These are phyloP conservation scores for Neofusicoccum cordaticola DNA, from an alignment of 2,329 filamentous ascomycete species.

Conservation along the genomic window DNA sequence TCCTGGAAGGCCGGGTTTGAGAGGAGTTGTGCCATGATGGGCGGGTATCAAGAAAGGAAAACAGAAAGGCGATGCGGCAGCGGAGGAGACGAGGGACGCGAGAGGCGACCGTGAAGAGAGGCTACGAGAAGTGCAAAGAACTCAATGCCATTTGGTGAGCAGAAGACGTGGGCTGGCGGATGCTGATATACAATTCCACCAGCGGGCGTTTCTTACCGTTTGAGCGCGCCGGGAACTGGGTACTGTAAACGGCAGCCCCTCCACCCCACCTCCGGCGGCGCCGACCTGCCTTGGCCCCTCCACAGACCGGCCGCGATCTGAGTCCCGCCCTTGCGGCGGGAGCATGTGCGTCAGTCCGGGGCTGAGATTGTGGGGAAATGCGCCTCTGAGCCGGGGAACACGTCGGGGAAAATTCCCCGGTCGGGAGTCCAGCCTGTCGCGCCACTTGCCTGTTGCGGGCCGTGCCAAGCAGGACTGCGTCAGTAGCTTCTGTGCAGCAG, in stretches of 20 bases:
- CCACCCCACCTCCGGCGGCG: background rate
- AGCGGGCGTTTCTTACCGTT: background rate
- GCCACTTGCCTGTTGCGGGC: background rate
- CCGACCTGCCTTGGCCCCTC: background rate
- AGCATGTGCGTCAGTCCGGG: background rate
- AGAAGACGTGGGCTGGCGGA: background rate
- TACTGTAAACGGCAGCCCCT: background rate
- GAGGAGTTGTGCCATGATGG: slow-evolving; percentile 18
- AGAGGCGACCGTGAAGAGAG: background rate
- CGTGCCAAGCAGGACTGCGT: background rate
- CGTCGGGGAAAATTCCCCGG: background rate
- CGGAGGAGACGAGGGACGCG: too few species aligned
- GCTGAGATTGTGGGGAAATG: slow-evolving; percentile 5
- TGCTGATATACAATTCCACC: background rate
- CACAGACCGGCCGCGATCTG: background rate
- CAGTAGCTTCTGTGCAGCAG: background rate
- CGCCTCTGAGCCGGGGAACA: background rate
- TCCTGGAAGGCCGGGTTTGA: slow-evolving; percentile 12
- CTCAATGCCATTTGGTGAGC: background rate
- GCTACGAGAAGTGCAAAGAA: background rate
- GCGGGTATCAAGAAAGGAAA: slow-evolving; percentile 14
- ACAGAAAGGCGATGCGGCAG: background rate
- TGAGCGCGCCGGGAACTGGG: background rate
- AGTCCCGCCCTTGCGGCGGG: background rate
- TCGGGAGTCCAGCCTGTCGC: background rate